Evolutionary conservation across 768 basidiomycete species (phyloP).

Genomic region (Rhodotorula kratochvilovae): DNA sequence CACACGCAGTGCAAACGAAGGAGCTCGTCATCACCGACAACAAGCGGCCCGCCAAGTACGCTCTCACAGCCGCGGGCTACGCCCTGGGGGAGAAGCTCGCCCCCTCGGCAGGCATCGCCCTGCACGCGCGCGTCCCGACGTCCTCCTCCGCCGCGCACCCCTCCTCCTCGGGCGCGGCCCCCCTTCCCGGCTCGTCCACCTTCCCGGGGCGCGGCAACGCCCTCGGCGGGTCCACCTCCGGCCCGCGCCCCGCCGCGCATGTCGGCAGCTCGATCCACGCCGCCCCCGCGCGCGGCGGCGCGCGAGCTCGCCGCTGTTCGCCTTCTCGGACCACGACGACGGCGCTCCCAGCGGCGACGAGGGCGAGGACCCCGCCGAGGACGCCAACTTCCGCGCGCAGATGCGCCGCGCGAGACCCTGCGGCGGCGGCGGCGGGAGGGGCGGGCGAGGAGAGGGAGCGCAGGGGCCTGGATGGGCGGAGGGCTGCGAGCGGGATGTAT

Average conservation of each 20-base stretch:
- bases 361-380: neutral
- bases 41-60: slow-evolving; percentile 10
- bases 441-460: neutral
- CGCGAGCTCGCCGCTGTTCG: neutral
- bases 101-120: neutral
- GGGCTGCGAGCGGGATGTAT: slow-evolving; percentile 9
- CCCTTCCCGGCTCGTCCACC: neutral
- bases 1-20: neutral
- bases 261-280: slow-evolving; percentile 5
- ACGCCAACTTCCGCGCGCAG: slow-evolving; percentile 1
- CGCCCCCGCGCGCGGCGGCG: neutral
- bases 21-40: slow-evolving; percentile 11
- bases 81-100: slow-evolving; percentile 26
- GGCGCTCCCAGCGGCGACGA: neutral
- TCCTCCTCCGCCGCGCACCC: slow-evolving; percentile 7
- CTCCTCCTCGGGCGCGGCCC: slow-evolving; percentile 5
- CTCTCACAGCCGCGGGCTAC: slow-evolving; percentile 22
- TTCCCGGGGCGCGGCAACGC: neutral
- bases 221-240: neutral
- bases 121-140: neutral
- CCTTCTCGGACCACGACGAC: neutral
- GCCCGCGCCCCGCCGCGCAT: neutral
- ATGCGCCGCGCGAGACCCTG: neutral
- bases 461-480: slow-evolving; percentile 11
- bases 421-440: neutral